phyloP scores from a whole-genome alignment of 1,139 yeast genomes.

The Geotrichum bryndzae region DNA sequence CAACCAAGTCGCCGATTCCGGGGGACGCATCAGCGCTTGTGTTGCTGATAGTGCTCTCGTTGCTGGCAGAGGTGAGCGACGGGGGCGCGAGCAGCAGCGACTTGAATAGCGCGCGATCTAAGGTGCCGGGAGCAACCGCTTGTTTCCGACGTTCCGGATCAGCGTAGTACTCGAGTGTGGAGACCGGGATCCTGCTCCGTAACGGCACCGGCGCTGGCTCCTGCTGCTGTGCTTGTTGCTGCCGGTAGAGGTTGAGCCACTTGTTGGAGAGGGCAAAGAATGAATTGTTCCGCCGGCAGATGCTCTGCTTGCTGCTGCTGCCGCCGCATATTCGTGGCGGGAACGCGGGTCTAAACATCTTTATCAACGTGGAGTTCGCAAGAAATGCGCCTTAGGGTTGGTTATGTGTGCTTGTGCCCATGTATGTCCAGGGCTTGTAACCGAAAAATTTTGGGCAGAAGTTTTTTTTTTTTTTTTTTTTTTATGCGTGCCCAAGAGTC shows the following conservation, averaged over 20 bases:
- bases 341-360: not conserved
- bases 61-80: not conserved
- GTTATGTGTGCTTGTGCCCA: not conserved
- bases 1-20: conserved; percentile 8
- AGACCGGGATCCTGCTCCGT: not conserved
- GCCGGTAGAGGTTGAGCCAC: conserved; percentile 11
- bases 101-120: conserved; percentile 2
- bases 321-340: not conserved
- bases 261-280: conserved; percentile 14
- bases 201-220: not conserved
- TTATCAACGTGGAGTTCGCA: not conserved
- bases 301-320: not conserved
- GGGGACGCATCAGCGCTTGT: not conserved
- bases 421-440: not conserved
- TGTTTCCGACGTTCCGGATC: not conserved
- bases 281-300: not conserved
- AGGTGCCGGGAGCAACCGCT: not conserved
- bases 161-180: not conserved
- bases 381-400: not conserved
- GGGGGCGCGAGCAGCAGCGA: not conserved
- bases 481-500: not conserved
- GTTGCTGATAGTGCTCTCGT: not conserved
- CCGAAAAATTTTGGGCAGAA: not conserved
- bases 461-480: not conserved
- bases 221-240: not conserved